Conservation (phyloP, 2,329 filamentous ascomycete genomes). For the Sclerotinia spermophila region DNA sequence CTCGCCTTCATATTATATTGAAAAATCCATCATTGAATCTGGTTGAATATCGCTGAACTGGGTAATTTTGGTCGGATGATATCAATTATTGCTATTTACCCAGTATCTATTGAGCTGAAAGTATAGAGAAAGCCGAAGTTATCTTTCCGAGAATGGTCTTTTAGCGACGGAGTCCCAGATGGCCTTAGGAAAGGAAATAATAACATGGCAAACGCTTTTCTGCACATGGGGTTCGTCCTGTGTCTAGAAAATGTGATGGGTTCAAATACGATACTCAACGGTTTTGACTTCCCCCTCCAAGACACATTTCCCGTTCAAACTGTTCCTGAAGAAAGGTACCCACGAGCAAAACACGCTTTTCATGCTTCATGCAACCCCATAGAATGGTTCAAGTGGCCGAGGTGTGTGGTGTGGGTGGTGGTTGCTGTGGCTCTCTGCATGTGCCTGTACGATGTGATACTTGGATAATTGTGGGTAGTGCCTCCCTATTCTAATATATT, state of each 20-base stretch:
- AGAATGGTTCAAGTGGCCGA: conserved; percentile 12
- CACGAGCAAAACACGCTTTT: conserved; percentile 18
- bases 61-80: conserved; percentile 2
- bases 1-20: conserved; percentile 9
- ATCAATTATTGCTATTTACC: not conserved
- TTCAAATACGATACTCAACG: conserved; percentile 15
- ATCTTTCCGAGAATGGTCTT: not conserved
- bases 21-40: conserved; percentile 4
- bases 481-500: too few relatives aligned
- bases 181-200: not conserved
- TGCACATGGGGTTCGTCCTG: conserved; percentile 6
- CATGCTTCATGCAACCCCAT: conserved; percentile 18
- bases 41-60: not conserved
- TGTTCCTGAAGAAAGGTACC: conserved; percentile 13
- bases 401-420: conserved; percentile 14
- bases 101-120: conserved; percentile 10
- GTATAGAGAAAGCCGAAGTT: conserved; percentile 6
- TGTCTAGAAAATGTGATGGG: conserved; percentile 5
- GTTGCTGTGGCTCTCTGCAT: conserved; percentile 14
- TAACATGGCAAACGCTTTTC: conserved; percentile 1
- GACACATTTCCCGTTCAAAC: conserved; percentile 13
- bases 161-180: not conserved
- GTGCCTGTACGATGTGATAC: conserved; percentile 5
- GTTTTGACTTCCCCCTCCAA: conserved; percentile 16
- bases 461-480: too few relatives aligned